Percentiles rank a stretch among this genome's conserved stretches.
Conservation (phyloP, 345 rosid species). For the Iberis pinnata region DNA sequence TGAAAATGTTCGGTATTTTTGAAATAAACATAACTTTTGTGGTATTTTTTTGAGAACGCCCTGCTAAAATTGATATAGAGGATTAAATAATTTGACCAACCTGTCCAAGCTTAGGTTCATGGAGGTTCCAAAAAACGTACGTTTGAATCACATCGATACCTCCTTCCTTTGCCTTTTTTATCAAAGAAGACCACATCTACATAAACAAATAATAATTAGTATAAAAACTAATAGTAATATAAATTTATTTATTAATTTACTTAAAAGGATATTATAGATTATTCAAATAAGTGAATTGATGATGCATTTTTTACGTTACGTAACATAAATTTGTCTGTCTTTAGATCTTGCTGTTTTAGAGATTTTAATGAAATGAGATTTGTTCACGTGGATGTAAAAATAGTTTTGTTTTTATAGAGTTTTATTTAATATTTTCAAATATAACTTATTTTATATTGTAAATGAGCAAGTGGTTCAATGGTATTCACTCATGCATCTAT, state of each 20-base stretch:
- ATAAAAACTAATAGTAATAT: background rate
- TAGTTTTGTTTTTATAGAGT: no score
- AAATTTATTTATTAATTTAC: background rate
- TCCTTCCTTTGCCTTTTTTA: slow-evolving; percentile 78
- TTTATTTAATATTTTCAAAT: no score
- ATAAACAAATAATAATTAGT: no score
- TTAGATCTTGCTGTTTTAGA: slow-evolving; percentile 23
- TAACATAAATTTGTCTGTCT: slow-evolving; percentile 16
- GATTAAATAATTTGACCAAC: slow-evolving; percentile 27
- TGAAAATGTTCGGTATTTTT: no score
- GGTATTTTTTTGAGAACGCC: no score
- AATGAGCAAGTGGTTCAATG: no score
- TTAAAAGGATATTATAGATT: background rate
- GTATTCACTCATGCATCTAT: no score
- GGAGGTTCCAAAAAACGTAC: slow-evolving; percentile 92
- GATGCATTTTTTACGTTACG: background rate
- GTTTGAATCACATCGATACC: slow-evolving; percentile 86
- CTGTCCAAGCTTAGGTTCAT: slow-evolving; percentile 76
- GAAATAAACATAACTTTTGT: no score
- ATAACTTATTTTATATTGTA: no score
- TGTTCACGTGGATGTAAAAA: slow-evolving; percentile 22
- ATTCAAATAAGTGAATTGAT: background rate
- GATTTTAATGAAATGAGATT: slow-evolving; percentile 12
- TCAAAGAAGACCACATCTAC: slow-evolving; percentile 91
- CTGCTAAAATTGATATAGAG: background rate